Base-by-base conservation (phyloP, 306 rosid genomes). In the Gleditsia sinensis region DNA sequence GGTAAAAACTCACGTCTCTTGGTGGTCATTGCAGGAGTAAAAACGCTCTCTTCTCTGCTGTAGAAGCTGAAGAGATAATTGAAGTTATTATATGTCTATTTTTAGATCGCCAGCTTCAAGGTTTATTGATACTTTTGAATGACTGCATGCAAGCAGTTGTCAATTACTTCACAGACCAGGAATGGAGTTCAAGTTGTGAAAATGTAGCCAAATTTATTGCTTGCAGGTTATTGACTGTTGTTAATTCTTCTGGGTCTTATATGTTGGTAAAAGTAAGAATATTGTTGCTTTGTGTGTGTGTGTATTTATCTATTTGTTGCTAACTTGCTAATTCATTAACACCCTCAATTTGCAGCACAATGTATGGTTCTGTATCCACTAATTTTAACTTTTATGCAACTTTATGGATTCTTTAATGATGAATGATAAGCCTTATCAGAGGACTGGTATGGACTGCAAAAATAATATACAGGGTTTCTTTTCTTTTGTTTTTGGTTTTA, bases 171-270 rank as follows among this genome's bases (percentile, higher is more conserved):
- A 85, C 89, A 16, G 91, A 91, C 58, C 42, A 70, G 39, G 97
- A 94, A 71, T 94, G 98, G 97, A 36, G 51, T 56, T 58, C 87
- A 75, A 85, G 91, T 80, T 89, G 92, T 80, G 86, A 86, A 56
- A 88, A 78, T 65, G 88, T 94, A 75, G 96, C 94, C 62, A 94
- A 89, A 73, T 86, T 86, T 84, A 75, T 91, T 80, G 92, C 92
- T 75, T 28, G 78, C 94, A 94, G 98, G 98, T 94, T 75, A 17
- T 66, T 49, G 49, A 61, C 79, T 71, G 60, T 2, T 39, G 20
- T 46, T 72, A 42, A 1, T 74, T 71, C 37, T 28, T 37, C 42
- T 67, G 56, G 72, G 62, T 72, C 27, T 46, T 25, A 37, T 53
- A 50, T 64, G 77, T 32, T 50, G 70, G 40, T 25, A 60, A 66